phyloP scores from a whole-genome alignment of 1,284 basidiomycete genomes.

The Ganoderma leucocontextum region DNA sequence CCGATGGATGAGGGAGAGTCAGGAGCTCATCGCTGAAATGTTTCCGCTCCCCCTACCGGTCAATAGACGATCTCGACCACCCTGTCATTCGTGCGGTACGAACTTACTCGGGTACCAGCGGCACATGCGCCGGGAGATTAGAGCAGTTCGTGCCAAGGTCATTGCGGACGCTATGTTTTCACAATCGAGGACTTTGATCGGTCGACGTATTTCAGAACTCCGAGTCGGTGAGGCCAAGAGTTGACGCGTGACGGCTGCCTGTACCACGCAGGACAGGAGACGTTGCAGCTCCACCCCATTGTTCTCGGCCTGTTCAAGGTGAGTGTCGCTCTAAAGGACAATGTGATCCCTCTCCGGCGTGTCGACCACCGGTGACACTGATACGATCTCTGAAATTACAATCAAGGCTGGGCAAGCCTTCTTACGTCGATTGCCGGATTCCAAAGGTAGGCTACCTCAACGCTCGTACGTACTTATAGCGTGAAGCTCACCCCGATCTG shows the following conservation, averaged over 20 bases:
- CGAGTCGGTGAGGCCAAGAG: neutral
- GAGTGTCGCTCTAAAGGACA: slow-evolving; percentile 44
- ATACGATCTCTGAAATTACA: slow-evolving; percentile 43
- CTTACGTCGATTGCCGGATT: slow-evolving; percentile 42
- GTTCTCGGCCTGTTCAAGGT: slow-evolving; percentile 39
- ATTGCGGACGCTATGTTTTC: slow-evolving; percentile 35
- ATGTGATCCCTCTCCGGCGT: slow-evolving; percentile 52
- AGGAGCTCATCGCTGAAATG: too few species aligned
- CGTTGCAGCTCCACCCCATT: slow-evolving; percentile 48
- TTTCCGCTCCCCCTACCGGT: too few species aligned
- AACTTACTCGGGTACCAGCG: too few species aligned
- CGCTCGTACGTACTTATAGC: neutral
- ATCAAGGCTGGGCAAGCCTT: slow-evolving; percentile 48
- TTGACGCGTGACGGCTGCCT: neutral
- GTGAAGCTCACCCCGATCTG: too few species aligned
- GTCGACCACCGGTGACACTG: slow-evolving; percentile 41
- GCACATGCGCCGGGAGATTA: slow-evolving; percentile 33
- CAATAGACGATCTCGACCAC: too few species aligned
- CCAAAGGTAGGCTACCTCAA: slow-evolving; percentile 40
- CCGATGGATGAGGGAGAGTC: slow-evolving; percentile 28
- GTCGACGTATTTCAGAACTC: slow-evolving; percentile 2
- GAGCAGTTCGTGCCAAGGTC: slow-evolving; percentile 28
- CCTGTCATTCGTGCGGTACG: too few species aligned
- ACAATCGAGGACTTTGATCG: slow-evolving; percentile 41
- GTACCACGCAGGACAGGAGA: slow-evolving; percentile 44